These are phyloP conservation scores for Fomitopsis schrenkii DNA, from an alignment of 1,284 basidiomycete genomes.

Conservation along the genomic window DNA sequence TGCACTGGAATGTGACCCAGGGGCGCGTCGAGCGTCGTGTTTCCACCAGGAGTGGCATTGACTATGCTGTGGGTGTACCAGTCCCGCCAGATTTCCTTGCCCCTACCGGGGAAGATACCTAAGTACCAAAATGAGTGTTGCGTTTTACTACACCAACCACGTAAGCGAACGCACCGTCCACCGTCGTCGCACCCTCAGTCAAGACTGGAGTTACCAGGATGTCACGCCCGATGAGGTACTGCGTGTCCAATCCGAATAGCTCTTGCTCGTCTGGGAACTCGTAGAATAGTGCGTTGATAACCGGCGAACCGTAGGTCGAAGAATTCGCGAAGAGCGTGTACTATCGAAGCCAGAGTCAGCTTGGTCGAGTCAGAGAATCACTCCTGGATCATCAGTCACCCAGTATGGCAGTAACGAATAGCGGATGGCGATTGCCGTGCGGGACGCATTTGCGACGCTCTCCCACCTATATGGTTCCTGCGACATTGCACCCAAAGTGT, in stretches of 20 bases:
- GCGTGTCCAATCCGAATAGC: conserved; percentile 58
- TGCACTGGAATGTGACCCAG: conserved; percentile 72
- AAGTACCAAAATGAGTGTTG: background rate
- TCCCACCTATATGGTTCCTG: conserved; percentile 78
- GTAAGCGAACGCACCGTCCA: conserved; percentile 37
- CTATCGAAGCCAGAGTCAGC: conserved; percentile 28
- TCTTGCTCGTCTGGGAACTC: conserved; percentile 71
- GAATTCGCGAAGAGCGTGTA: conserved; percentile 75
- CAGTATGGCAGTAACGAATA: conserved; percentile 74
- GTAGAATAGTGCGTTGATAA: conserved; percentile 70
- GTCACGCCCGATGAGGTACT: conserved; percentile 68
- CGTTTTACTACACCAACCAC: too few relatives aligned
- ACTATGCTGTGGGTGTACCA: conserved; percentile 67
- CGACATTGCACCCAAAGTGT: conserved; percentile 51
- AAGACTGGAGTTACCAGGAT: conserved; percentile 75
- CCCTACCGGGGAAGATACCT: conserved; percentile 62
- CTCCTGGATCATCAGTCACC: conserved; percentile 34
- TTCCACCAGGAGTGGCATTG: conserved; percentile 32
- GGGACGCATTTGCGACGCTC: conserved; percentile 67
- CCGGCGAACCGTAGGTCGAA: conserved; percentile 59
- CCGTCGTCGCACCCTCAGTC: conserved; percentile 49
- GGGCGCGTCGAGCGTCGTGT: conserved; percentile 49
- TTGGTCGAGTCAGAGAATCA: background rate
- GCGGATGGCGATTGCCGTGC: conserved; percentile 63
- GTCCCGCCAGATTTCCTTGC: conserved; percentile 66